Evolutionary conservation across 2,329 filamentous ascomycete genomes (phyloP), one percentile per base, ranked within the genome.

Genomic region (Macrophomina tecta): DNA sequence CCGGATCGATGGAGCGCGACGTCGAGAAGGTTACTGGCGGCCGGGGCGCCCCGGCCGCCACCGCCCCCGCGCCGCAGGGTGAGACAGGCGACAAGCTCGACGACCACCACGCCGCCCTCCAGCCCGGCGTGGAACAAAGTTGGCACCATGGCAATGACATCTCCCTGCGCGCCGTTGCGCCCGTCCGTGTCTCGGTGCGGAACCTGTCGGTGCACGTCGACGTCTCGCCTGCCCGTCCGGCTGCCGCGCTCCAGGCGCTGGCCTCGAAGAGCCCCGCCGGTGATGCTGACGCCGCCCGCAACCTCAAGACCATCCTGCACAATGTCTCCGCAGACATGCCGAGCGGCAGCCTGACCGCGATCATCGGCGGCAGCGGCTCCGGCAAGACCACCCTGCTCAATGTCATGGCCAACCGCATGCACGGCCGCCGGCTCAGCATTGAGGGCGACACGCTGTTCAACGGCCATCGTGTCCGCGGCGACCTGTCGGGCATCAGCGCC

Each of bases 291-390:
- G 18, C 23, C n/a, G 16, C 66, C 42, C 70, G 65, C 56, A 70
- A 77, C 73, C 72, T 75, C 61, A 85, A 84, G 70, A 76, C 75
- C 5, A 86, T 93, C 11, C 79, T 93, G 9, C 81, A 88, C 63
- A 84, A 85, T 36, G 85, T 93, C 53, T 85, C 85, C 69, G 89
- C 89, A 2, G 84, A 87, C 30, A 85, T 93, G 74, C 82, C 83
- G 3, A 84, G 86, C 7, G 90, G 91, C 3, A 90, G 87, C 3
- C 77, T 94, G 48, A 92, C 90, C 0, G 91, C 91, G 8, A 92
- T 93, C 64, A 88, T 93, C 67, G 91, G 91, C 9, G 90, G 90
- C 3, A 90, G 88, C 72, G 90, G 91, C 23, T 90, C 87, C 1
- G 90, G 90, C 0, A 93, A 93, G 65, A 79, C 75, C 2, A 76